Conservation (phyloP, 306 rosid species). For the Citrullus colocynthis region DNA sequence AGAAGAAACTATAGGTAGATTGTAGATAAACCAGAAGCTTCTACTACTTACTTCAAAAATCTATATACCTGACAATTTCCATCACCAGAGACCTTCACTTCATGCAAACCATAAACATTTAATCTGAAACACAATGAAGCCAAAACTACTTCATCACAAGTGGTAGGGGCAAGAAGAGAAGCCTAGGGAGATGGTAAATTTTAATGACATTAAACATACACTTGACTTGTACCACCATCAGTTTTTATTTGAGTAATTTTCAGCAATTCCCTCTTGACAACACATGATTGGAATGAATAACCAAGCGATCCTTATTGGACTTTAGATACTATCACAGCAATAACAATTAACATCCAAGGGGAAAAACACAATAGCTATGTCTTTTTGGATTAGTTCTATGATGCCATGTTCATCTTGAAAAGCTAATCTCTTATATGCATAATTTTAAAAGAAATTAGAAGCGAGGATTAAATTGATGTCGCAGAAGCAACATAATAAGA, state of each 20-base stretch:
- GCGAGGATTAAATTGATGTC: neutral
- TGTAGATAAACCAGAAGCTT: neutral
- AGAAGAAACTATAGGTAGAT: conserved; percentile 12
- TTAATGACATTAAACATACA: neutral
- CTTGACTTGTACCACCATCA: neutral
- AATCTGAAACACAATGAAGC: conserved; percentile 34
- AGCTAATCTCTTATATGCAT: neutral
- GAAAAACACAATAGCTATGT: neutral
- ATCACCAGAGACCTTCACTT: conserved; percentile 86
- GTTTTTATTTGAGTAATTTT: neutral
- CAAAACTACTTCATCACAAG: neutral
- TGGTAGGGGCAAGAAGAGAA: neutral
- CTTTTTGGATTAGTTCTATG: neutral
- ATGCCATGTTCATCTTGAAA: neutral
- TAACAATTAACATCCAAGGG: neutral
- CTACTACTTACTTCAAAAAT: neutral
- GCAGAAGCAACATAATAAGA: neutral
- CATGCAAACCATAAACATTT: conserved; percentile 50
- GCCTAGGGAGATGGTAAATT: neutral
- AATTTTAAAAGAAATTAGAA: neutral
- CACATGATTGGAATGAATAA: neutral
- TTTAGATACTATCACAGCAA: neutral
- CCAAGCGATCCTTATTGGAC: neutral
- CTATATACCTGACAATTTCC: conserved; percentile 82
- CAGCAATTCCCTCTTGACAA: neutral